Base-by-base conservation (phyloP, 495 filamentous ascomycete species). In the Trichoderma virens region DNA sequence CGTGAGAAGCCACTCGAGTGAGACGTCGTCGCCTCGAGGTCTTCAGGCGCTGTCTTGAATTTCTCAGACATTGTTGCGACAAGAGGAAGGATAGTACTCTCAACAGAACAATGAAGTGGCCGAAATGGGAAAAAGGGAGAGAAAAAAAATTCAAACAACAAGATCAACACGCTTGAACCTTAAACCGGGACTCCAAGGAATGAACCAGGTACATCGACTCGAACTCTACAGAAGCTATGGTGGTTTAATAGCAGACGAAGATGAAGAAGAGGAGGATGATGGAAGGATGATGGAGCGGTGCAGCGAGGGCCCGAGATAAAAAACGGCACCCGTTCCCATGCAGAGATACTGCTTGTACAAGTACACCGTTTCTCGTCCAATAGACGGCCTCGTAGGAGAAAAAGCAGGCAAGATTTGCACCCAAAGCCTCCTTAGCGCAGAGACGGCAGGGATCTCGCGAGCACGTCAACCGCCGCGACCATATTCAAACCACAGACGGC, bases 261-360 rank as follows among this genome's bases (percentile, higher is more conserved):
- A 56, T 4, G 27, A 30, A 14, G 51, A 27, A 7, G 9, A 23
- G 14, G 13, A 30, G 16, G 51, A 28, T 3, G 51, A 30, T 14
- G 20, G 7, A 13, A 14, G 7, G 51, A 28, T 30, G 51, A n/a
- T 20, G 20, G 18, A n/a, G n/a, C 45, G 51, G 23, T 9, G 23
- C 27, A 30, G 51, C 51, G 51, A 56, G 51, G 51, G 25, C 51
- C 51, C 51, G 51, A 56, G 23, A 56, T 56, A 56, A 56, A 56
- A n/a, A 56, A 30, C 51, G 51, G 51, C 51, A 23, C 28, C 28
- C 51, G 23, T 13, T 56, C 45, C 5, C 45, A 25, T 3, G n/a
- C 43, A 47, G 43, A 8, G n/a, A 20, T 20, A n/a, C 43, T 18
- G 2, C n/a, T 2, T 47, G 11, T 35, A 4, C 32, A 35, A 35